Evolutionary conservation across 2,329 filamentous ascomycete species (phyloP).

Genomic region (Ascochyta lentis): DNA sequence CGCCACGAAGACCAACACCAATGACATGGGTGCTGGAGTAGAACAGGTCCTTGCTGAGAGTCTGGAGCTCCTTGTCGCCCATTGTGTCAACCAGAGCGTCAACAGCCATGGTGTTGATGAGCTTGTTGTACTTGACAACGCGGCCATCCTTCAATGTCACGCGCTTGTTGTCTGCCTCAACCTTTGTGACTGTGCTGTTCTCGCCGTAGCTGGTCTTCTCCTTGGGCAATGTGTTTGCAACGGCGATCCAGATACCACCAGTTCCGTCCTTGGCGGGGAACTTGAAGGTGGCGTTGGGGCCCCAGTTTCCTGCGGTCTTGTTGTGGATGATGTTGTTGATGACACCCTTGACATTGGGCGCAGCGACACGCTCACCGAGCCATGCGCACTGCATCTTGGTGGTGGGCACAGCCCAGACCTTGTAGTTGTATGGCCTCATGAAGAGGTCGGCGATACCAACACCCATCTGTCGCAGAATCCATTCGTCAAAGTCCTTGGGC

Average conservation of each 20-base stretch:
- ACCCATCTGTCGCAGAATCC: slow-evolving; percentile 93
- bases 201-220: slow-evolving; percentile 92
- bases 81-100: slow-evolving; percentile 88
- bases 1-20: slow-evolving; percentile 91
- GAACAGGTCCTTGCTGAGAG: slow-evolving; percentile 87
- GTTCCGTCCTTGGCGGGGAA: slow-evolving; percentile 96
- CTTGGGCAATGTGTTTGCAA: slow-evolving; percentile 89
- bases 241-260: slow-evolving; percentile 98
- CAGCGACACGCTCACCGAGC: slow-evolving; percentile 98
- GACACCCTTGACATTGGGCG: slow-evolving; percentile 91
- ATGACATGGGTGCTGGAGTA: slow-evolving; percentile 98
- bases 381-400: slow-evolving; percentile 99
- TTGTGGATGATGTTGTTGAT: slow-evolving; percentile 94
- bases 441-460: slow-evolving; percentile 90
- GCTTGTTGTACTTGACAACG: slow-evolving; percentile 87
- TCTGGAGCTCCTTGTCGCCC: slow-evolving; percentile 82
- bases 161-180: slow-evolving; percentile 84
- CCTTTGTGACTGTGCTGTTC: slow-evolving; percentile 81
- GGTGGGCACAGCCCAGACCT: slow-evolving; percentile 98
- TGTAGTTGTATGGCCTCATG: slow-evolving; percentile 99
- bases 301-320: slow-evolving; percentile 97
- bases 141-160: slow-evolving; percentile 85
- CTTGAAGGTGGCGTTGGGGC: slow-evolving; percentile 96
- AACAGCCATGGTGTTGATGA: slow-evolving; percentile 95
- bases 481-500: slow-evolving; percentile 97